phyloP scores from a whole-genome alignment of 2,329 filamentous ascomycete species.

The Neonectria neomacrospora region DNA sequence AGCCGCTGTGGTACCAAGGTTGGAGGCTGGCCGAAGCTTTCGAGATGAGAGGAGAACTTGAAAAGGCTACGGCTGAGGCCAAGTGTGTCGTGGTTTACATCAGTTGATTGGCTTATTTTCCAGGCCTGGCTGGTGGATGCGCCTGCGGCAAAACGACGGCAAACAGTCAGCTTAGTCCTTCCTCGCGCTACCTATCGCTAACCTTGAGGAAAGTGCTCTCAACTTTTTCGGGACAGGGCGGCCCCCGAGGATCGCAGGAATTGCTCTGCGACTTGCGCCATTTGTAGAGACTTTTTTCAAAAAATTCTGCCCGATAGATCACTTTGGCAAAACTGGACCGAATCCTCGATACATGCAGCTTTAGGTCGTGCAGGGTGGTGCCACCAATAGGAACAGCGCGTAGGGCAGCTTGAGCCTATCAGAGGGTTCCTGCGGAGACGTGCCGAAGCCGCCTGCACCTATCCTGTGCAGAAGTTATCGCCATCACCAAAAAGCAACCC shows the following conservation, averaged over 20 bases:
- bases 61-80: conserved; percentile 43
- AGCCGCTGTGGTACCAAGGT: conserved; percentile 15
- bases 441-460: background rate
- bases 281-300: background rate
- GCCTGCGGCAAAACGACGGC: conserved; percentile 36
- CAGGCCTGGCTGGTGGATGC: conserved; percentile 33
- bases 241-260: background rate
- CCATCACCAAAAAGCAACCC: conserved; percentile 19
- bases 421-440: conserved; percentile 3
- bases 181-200: background rate
- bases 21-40: conserved; percentile 28
- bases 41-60: conserved; percentile 23
- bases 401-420: background rate
- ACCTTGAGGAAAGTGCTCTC: no score
- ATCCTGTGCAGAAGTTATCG: conserved; percentile 5
- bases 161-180: conserved; percentile 22
- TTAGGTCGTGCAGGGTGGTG: conserved; percentile 2
- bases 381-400: background rate
- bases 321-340: background rate
- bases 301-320: background rate
- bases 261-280: background rate
- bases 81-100: conserved; percentile 13
- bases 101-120: conserved; percentile 30
- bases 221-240: no score
- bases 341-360: conserved; percentile 2